Conservation (phyloP, 2,329 filamentous ascomycete genomes). For the Stemphylium vesicarium region DNA sequence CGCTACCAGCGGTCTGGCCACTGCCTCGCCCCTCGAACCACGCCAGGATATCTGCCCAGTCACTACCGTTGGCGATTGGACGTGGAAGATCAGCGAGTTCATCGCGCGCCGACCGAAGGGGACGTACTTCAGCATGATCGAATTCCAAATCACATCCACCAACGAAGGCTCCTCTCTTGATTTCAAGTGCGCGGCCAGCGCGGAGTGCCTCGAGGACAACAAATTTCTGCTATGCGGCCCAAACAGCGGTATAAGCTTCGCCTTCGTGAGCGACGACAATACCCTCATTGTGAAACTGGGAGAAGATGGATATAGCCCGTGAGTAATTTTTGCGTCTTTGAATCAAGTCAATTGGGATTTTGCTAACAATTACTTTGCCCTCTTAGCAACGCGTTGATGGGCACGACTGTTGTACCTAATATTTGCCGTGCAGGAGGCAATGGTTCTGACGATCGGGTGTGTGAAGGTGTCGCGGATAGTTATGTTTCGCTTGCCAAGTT, state of each 20-base stretch:
- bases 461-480: constrained; percentile 71
- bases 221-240: constrained; percentile 20
- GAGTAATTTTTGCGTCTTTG: neutral
- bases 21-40: too few relatives aligned
- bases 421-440: constrained; percentile 23
- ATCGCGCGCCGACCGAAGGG: constrained; percentile 26
- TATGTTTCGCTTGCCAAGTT: constrained; percentile 48
- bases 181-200: constrained; percentile 17
- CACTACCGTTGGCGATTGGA: constrained; percentile 18
- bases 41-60: constrained; percentile 9
- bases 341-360: neutral
- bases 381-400: constrained; percentile 16
- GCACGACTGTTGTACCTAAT: constrained; percentile 20
- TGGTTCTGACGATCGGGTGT: constrained; percentile 67
- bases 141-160: constrained; percentile 26
- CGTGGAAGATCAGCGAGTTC: constrained; percentile 30
- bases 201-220: constrained; percentile 10
- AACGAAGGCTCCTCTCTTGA: constrained; percentile 16
- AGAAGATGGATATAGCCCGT: constrained; percentile 11
- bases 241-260: constrained; percentile 20
- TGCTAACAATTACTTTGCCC: constrained; percentile 3
- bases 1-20: neutral
- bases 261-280: constrained; percentile 18
- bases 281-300: constrained; percentile 24
- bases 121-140: constrained; percentile 19